Percentiles rank a stretch among this genome's conserved stretches.
Conservation (phyloP, 805 yeast genomes). For the Candida taoyuanica region DNA sequence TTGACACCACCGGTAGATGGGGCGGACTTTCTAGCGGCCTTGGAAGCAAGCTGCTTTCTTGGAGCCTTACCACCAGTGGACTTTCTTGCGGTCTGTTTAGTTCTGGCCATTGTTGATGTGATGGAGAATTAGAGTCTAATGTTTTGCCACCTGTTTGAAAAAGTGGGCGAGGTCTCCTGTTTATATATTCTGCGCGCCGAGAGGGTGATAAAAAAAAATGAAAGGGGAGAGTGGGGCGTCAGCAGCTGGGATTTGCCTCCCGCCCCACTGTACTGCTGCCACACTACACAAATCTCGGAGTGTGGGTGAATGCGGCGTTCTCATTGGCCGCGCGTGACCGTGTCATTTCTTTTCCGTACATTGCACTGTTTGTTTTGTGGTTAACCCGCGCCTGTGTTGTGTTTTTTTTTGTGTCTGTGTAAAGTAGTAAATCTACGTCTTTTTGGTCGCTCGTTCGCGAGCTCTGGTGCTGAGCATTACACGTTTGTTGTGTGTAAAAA, state of each 20-base stretch:
- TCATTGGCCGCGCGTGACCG: neutral
- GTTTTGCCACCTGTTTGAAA: too few species aligned
- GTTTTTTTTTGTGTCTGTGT: too few species aligned
- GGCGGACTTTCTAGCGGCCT: conserved; percentile 91
- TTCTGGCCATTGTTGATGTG: conserved; percentile 68
- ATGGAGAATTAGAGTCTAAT: conserved; percentile 41
- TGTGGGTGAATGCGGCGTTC: neutral
- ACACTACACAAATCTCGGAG: neutral
- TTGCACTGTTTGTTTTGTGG: too few species aligned
- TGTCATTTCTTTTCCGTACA: neutral
- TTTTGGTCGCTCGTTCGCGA: too few species aligned
- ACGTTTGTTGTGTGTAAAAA: too few species aligned
- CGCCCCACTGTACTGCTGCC: too few species aligned
- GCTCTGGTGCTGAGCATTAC: too few species aligned
- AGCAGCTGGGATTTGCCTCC: too few species aligned
- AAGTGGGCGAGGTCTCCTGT: neutral
- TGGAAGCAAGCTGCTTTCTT: conserved; percentile 89
- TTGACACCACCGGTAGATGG: conserved; percentile 92
- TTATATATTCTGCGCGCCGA: conserved; percentile 1
- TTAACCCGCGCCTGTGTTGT: too few species aligned
- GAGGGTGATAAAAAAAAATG: too few species aligned
- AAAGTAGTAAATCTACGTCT: too few species aligned
- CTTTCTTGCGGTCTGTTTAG: conserved; percentile 92
- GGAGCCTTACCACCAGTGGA: conserved; percentile 96
- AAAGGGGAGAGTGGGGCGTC: too few species aligned